phyloP scores from a whole-genome alignment of 177 flowering plant species.

The Vitis hybrid region DNA sequence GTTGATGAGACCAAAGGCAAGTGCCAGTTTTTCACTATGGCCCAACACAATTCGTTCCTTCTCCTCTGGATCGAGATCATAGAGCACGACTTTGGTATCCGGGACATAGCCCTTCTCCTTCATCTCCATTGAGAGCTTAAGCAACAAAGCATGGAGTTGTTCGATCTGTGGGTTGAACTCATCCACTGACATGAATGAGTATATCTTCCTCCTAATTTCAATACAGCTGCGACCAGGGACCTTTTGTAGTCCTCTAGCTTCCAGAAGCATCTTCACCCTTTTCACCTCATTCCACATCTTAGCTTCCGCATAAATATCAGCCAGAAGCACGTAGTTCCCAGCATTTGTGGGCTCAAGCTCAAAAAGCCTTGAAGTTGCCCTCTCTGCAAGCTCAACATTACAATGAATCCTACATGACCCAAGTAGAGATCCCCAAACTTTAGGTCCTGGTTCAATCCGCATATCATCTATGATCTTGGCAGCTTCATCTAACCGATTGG shows the following conservation, averaged over 20 bases:
- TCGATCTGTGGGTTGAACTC: conserved; percentile 55
- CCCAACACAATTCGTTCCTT: conserved; percentile 59
- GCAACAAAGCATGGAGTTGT: conserved; percentile 49
- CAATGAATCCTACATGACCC: conserved; percentile 76
- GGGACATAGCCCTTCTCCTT: conserved; percentile 64
- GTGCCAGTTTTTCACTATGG: conserved; percentile 82
- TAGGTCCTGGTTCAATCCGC: conserved; percentile 65
- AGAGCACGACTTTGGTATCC: conserved; percentile 56
- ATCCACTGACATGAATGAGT: conserved; percentile 53
- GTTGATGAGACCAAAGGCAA: conserved; percentile 79
- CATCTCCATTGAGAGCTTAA: conserved; percentile 47
- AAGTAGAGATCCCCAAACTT: conserved; percentile 74
- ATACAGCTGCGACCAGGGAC: conserved; percentile 72
- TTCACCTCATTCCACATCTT: conserved; percentile 69
- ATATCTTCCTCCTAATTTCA: conserved; percentile 57
- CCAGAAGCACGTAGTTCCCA: conserved; percentile 74
- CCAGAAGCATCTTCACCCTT: conserved; percentile 53
- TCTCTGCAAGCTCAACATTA: conserved; percentile 69
- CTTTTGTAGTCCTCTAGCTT: conserved; percentile 51
- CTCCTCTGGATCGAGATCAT: conserved; percentile 57
- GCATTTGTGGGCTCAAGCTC: conserved; percentile 75
- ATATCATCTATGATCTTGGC: conserved; percentile 53
- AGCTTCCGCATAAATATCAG: conserved; percentile 70
- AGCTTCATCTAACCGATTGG: conserved; percentile 64
- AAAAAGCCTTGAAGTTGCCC: conserved; percentile 56